Evolutionary conservation across 345 rosid genomes (phyloP).

Genomic region (Eucalyptus virginea): DNA sequence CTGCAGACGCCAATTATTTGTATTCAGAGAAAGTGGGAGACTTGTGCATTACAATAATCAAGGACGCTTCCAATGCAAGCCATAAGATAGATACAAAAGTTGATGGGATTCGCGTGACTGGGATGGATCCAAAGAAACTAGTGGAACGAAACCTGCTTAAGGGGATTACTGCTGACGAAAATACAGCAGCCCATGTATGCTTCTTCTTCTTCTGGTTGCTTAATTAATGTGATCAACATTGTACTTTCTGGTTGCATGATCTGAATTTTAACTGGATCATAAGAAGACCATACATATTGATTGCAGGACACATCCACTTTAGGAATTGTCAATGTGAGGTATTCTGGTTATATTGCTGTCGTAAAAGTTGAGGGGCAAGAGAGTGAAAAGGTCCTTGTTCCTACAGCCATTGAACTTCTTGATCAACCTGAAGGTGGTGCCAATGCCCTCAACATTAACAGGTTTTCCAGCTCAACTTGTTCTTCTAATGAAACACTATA

Average conservation of each 20-base stretch:
- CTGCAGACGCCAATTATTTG: slow-evolving; percentile 12
- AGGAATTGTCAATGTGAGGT: slow-evolving; percentile 72
- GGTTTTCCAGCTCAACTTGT: slow-evolving; percentile 19
- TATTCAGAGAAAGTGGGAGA: slow-evolving; percentile 64
- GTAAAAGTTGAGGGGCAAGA: slow-evolving; percentile 61
- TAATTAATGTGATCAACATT: not conserved
- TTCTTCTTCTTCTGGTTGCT: slow-evolving; percentile 4
- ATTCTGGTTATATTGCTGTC: slow-evolving; percentile 73
- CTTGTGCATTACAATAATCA: slow-evolving; percentile 44
- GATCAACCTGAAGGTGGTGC: slow-evolving; percentile 99
- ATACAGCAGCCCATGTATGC: slow-evolving; percentile 93
- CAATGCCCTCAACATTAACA: slow-evolving; percentile 91
- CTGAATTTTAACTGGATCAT: not conserved
- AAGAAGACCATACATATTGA: not conserved
- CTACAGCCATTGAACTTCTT: slow-evolving; percentile 55
- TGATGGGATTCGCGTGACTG: slow-evolving; percentile 68
- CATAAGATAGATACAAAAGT: slow-evolving; percentile 84
- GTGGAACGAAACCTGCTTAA: slow-evolving; percentile 77
- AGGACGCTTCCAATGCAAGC: slow-evolving; percentile 69
- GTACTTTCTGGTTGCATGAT: not conserved
- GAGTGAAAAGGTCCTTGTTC: slow-evolving; percentile 28
- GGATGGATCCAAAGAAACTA: slow-evolving; percentile 44
- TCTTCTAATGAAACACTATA: not conserved
- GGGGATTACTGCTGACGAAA: slow-evolving; percentile 97
- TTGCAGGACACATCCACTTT: slow-evolving; percentile 78